Percentiles rank a stretch among this genome's conserved stretches.
phyloP scores from a whole-genome alignment of 2,329 filamentous ascomycete genomes.

The Ceratocystis lukuohia region DNA sequence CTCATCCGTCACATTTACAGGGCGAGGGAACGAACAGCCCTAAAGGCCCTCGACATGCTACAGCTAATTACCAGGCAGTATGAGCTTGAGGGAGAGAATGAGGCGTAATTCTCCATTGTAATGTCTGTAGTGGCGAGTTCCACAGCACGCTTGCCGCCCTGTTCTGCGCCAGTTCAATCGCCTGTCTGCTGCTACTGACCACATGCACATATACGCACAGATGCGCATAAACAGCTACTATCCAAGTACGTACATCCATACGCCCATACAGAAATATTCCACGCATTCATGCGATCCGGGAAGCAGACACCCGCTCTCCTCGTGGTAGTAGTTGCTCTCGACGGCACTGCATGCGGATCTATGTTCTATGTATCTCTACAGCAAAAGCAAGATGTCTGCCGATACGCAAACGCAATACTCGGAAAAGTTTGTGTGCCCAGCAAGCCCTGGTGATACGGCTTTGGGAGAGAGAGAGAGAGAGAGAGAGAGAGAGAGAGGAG shows the following conservation, averaged over 20 bases:
- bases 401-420: slow-evolving; percentile 5
- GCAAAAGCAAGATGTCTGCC: neutral
- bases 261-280: neutral
- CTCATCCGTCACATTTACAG: neutral
- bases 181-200: no score
- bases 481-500: neutral
- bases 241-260: neutral
- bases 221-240: no score
- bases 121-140: neutral
- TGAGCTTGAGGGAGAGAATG: neutral
- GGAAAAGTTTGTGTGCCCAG: slow-evolving; percentile 3
- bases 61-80: neutral
- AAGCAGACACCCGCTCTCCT: neutral
- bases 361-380: neutral
- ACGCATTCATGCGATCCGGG: neutral
- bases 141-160: neutral
- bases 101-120: neutral
- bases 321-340: neutral
- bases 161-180: neutral
- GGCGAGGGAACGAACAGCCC: neutral
- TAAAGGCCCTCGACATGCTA: neutral
- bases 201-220: no score
- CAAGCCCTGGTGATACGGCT: neutral
- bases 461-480: neutral
- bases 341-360: neutral